Base-by-base conservation (phyloP, 257 asterid species). In the Craterostigma plantagineum region DNA sequence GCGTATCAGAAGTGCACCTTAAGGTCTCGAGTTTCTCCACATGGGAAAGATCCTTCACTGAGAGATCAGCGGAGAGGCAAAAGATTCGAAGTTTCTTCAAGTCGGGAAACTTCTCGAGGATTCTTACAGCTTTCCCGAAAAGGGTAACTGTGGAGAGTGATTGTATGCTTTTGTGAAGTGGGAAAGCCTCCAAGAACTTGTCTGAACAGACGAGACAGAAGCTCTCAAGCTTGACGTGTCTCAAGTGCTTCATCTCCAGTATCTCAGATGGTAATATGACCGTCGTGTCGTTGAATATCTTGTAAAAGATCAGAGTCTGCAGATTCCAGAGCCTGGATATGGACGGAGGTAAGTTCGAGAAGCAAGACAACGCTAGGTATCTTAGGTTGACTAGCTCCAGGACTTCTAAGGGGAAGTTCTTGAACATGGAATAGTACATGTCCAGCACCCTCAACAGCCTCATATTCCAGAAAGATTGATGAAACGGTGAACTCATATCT, bases 351-450 rank as follows among this genome's bases (percentile, higher is more conserved):
- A 47, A 11, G 12, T 33, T 50, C 34, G 46, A 33, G 4, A 34
- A 34, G 42, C 11, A 35, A n/a, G 59, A n/a, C 7, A 52, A 47
- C 23, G 55, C 50, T 27, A 60, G 54, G 43, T 48, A 60, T 14
- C 60, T 53, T 15, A 60, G 35, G 39, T 60, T 33, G 34, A 15
- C 33, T 11, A 48, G 55, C 12, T 14, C 4, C 3, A 35, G n/a
- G 8, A 48, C 13, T 8, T 53, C 42, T 0, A 43, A 27, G 33
- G 56, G 56, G 23, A 47, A 53, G 1, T n/a, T 9, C 17, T 27
- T 1, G 11, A n/a, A n/a, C n/a, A n/a, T n/a, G n/a, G n/a, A n/a
- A n/a, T n/a, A n/a, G n/a, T n/a, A n/a, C n/a, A n/a, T n/a, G n/a
- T n/a, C n/a, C n/a, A n/a, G n/a, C n/a, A n/a, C n/a, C n/a, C n/a